Percentiles rank a stretch among this genome's conserved stretches.
Evolutionary conservation across 2,329 filamentous ascomycete species (phyloP).

Genomic region (Pseudocercospora macadamiae): DNA sequence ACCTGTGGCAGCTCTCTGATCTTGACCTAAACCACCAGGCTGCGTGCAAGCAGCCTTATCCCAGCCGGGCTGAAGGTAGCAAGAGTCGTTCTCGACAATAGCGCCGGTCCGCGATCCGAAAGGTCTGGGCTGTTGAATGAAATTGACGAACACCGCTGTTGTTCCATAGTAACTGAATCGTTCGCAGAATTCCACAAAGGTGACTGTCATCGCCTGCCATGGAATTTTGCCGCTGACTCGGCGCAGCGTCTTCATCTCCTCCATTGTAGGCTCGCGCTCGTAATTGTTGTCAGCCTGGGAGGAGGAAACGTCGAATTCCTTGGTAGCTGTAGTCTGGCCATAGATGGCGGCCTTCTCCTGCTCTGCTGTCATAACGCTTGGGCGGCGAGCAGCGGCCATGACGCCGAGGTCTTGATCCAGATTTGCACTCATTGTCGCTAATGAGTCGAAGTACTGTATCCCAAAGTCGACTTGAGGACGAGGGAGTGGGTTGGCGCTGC

Average conservation of each 20-base stretch:
- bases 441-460: too few relatives aligned
- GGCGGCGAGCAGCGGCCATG: conserved; percentile 31
- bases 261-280: conserved; percentile 45
- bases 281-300: conserved; percentile 21
- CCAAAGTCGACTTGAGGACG: too few relatives aligned
- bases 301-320: conserved; percentile 17
- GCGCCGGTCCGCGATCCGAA: conserved; percentile 42
- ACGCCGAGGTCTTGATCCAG: conserved; percentile 26
- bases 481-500: neutral
- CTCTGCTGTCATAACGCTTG: conserved; percentile 22
- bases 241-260: conserved; percentile 48
- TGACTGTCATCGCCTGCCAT: conserved; percentile 50
- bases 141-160: conserved; percentile 54
- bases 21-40: conserved; percentile 45
- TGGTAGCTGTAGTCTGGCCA: conserved; percentile 14
- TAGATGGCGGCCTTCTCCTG: conserved; percentile 22
- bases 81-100: conserved; percentile 40
- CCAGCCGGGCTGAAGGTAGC: conserved; percentile 42
- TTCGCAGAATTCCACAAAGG: conserved; percentile 54
- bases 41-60: conserved; percentile 34
- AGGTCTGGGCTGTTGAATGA: conserved; percentile 43
- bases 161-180: conserved; percentile 50
- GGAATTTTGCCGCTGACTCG: conserved; percentile 51
- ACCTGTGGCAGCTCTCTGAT: conserved; percentile 48
- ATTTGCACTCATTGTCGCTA: conserved; percentile 22